Conservation (phyloP, 139 green algal species). For the Medakamo hakoo region DNA sequence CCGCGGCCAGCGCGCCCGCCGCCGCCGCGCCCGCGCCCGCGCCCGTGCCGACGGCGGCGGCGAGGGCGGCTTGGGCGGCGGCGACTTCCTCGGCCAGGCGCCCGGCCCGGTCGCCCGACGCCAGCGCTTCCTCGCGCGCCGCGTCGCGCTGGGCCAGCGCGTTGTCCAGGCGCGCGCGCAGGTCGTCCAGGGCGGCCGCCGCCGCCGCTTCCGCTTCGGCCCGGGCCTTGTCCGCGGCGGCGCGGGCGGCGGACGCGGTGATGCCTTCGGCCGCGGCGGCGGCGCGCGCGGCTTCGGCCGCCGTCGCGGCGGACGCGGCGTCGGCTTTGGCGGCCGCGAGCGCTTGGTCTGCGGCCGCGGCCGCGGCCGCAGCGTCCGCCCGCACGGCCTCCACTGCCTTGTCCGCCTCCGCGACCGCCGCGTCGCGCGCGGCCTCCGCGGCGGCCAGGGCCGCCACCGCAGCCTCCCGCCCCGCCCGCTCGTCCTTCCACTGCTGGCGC, state of each 20-base stretch:
- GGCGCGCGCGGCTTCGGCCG: constrained; percentile 2
- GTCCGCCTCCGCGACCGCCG: background rate
- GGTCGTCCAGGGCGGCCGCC: constrained; percentile 15
- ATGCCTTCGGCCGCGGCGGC: constrained; percentile 17
- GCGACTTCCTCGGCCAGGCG: constrained; percentile 30
- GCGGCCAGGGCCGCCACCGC: constrained; percentile 8
- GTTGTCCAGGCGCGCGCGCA: constrained; percentile 59
- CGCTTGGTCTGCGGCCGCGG: constrained; percentile 9
- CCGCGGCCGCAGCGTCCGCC: constrained; percentile 1
- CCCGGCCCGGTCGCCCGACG: constrained; percentile 21
- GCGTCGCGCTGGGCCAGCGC: constrained; percentile 65
- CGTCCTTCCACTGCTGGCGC: constrained; percentile 36
- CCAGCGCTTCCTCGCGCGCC: constrained; percentile 52
- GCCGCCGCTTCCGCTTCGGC: constrained; percentile 6
- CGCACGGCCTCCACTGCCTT: background rate
- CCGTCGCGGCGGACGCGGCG: background rate
- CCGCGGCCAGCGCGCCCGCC: background rate
- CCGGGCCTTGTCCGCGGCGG: constrained; percentile 3
- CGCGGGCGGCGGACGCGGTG: background rate
- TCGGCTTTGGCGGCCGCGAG: constrained; percentile 9
- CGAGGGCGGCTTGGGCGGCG: constrained; percentile 3
- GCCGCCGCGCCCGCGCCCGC: constrained; percentile 3
- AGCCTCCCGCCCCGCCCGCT: constrained; percentile 18
- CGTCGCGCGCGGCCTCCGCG: background rate
- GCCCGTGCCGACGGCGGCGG: background rate